Evolutionary conservation across 106 monocot genomes (phyloP).

Genomic region (Allium cepa): DNA sequence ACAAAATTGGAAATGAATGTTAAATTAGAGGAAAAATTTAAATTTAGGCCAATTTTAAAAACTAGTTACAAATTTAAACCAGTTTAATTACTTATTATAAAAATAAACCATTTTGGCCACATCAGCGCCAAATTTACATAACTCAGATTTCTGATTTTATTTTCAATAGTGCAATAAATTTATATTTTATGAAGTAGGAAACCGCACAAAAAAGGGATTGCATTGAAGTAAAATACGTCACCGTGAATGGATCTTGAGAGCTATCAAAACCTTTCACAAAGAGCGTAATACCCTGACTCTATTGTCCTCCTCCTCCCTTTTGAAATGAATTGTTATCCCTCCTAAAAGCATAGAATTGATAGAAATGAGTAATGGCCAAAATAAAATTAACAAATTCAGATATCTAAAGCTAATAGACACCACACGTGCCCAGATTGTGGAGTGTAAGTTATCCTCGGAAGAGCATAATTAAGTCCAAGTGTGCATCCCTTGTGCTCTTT

Average conservation of each 20-base stretch:
- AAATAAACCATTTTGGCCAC: too few relatives aligned
- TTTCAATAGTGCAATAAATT: too few relatives aligned
- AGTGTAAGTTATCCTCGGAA: slow-evolving; percentile 42
- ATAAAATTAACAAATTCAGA: background rate
- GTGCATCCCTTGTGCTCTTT: slow-evolving; percentile 51
- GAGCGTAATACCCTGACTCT: slow-evolving; percentile 38
- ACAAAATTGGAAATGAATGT: too few relatives aligned
- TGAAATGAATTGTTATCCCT: slow-evolving; percentile 52
- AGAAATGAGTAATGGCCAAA: background rate
- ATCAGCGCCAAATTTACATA: too few relatives aligned
- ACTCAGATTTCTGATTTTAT: too few relatives aligned
- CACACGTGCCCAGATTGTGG: slow-evolving; percentile 49
- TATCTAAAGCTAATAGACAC: background rate
- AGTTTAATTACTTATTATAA: too few relatives aligned
- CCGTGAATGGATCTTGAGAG: slow-evolving; percentile 59
- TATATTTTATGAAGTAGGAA: too few relatives aligned
- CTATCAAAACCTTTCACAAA: slow-evolving; percentile 85
- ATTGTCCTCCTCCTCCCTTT: slow-evolving; percentile 31
- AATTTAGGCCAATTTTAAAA: too few relatives aligned
- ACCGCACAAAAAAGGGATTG: background rate
- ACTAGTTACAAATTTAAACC: too few relatives aligned
- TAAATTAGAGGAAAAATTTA: too few relatives aligned
- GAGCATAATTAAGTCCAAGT: slow-evolving; percentile 69
- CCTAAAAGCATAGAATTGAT: slow-evolving; percentile 8
- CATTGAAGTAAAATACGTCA: slow-evolving; percentile 5